Evolutionary conservation across 1,139 yeast species (phyloP), one percentile per base, ranked within the genome.

Genomic region (Scheffersomyces segobiensis): DNA sequence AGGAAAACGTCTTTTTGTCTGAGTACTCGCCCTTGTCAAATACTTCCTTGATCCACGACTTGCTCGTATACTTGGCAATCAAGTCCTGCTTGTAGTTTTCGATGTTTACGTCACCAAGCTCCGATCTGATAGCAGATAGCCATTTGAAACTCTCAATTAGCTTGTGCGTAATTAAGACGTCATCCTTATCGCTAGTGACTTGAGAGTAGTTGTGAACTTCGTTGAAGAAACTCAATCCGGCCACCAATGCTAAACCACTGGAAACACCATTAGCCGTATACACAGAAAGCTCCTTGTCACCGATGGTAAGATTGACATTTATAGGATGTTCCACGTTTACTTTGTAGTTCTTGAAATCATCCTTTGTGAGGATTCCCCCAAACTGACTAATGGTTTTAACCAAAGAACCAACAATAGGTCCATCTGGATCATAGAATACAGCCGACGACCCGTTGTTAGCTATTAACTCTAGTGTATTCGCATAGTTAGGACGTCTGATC

Each of bases 141-240:
- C 97, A 95, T 72, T 93, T 93, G 96, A 93, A 92, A 6, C 91
- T 77, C 72, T 95, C 99, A 17, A 93, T 77, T 17, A 92, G 70
- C 57, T 91, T 80, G 67, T 91, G 97, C 2, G 87, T 78, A n/a
- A 83, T 79, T 5, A 81, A 66, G 0, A 78, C 77, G 65, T 80
- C 78, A 59, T 86, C 87, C 26, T 62, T 62, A 10, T 50, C 57
- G 6, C 42, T 20, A 5, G 56, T 22, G 50, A 26, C n/a, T 3
- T 54, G 42, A n/a, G 50, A 46, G 3, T 19, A 18, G 18, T 26
- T 26, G 48, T 55, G 52, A 3, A 62, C 52, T 2, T 55, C 55
- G 19, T 57, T 56, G 67, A 79, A 86, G 49, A 92, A 84, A 59
- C 87, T 85, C 58, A 95, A 76, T 0, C 96, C 98, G 1, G 93